phyloP scores from a whole-genome alignment of 2,329 filamentous ascomycete species.

The Aspergillus neotritici region DNA sequence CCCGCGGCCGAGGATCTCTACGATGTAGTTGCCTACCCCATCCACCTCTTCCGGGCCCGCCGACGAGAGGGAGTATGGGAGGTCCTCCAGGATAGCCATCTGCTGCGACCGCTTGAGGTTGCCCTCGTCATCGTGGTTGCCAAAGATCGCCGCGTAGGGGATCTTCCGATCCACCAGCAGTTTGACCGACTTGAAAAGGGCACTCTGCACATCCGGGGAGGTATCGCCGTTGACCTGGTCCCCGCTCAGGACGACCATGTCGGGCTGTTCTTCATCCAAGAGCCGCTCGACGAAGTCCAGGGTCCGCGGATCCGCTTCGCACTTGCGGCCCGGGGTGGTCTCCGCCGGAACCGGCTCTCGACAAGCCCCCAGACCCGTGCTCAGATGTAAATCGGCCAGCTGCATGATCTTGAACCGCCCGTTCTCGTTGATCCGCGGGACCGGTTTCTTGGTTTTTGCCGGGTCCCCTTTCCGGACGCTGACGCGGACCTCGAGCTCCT shows the following conservation, averaged over 20 bases:
- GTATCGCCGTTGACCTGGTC: slow-evolving; percentile 96
- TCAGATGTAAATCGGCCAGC: slow-evolving; percentile 86
- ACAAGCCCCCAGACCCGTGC: slow-evolving; percentile 79
- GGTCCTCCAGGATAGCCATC: slow-evolving; percentile 78
- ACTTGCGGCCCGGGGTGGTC: slow-evolving; percentile 63
- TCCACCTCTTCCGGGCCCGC: slow-evolving; percentile 78
- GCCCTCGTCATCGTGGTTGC: slow-evolving; percentile 94
- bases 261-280: slow-evolving; percentile 87
- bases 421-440: slow-evolving; percentile 74
- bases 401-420: slow-evolving; percentile 98
- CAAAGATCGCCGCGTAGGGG: slow-evolving; percentile 89
- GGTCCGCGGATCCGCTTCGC: slow-evolving; percentile 86
- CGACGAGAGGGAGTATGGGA: slow-evolving; percentile 84
- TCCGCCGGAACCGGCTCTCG: slow-evolving; percentile 76
- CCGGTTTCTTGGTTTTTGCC: slow-evolving; percentile 60
- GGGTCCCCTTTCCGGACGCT: slow-evolving; percentile 70
- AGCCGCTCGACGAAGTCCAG: slow-evolving; percentile 80
- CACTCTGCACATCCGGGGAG: slow-evolving; percentile 82
- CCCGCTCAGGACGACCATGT: slow-evolving; percentile 84
- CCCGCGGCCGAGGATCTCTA: slow-evolving; percentile 80
- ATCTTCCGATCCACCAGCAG: slow-evolving; percentile 81
- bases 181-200: slow-evolving; percentile 87
- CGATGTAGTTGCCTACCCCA: slow-evolving; percentile 88
- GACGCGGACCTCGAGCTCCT: slow-evolving; percentile 65
- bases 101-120: slow-evolving; percentile 68